These are phyloP conservation scores for Sungouiella blattae DNA, from an alignment of 805 yeast species.

Conservation along the genomic window DNA sequence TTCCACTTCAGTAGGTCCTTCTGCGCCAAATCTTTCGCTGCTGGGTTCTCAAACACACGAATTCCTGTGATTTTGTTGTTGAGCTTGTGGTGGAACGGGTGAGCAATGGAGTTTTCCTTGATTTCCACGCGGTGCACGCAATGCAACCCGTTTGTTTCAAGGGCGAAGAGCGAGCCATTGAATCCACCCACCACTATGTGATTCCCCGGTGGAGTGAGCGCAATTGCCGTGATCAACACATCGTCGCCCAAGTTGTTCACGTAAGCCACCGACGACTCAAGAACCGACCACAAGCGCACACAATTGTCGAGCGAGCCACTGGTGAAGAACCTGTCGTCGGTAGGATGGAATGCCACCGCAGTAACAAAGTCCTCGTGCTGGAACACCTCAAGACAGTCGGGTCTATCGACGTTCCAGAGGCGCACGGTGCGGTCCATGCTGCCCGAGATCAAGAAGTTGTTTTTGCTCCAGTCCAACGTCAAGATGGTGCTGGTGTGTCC, in stretches of 20 bases:
- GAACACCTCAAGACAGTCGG: conserved; percentile 59
- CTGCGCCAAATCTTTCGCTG: conserved; percentile 4
- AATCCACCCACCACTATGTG: conserved; percentile 72
- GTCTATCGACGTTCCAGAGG: conserved; percentile 80
- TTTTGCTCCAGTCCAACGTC: conserved; percentile 85
- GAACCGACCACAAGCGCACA: conserved; percentile 78
- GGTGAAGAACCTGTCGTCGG: conserved; percentile 81
- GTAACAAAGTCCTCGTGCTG: conserved; percentile 81
- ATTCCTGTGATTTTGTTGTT: conserved; percentile 72
- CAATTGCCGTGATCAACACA: conserved; percentile 70
- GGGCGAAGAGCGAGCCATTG: conserved; percentile 59
- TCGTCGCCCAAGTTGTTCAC: conserved; percentile 50
- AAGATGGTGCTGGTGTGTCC: conserved; percentile 73
- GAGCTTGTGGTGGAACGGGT: conserved; percentile 21
- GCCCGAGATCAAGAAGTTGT: conserved; percentile 73
- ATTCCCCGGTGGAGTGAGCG: conserved; percentile 64
- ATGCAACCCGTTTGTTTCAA: conserved; percentile 64
- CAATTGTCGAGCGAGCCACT: conserved; percentile 78
- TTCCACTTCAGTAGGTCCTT: conserved; percentile 22
- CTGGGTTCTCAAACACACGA: conserved; percentile 39
- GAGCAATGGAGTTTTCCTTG: conserved; percentile 22
- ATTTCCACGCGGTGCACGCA: conserved; percentile 30
- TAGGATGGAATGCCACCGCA: conserved; percentile 73
- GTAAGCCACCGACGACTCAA: conserved; percentile 64
- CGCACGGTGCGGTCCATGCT: conserved; percentile 83